Evolutionary conservation across 441 rosid genomes (phyloP), one percentile per base, ranked within the genome.

Genomic region (Croton laevigatus): DNA sequence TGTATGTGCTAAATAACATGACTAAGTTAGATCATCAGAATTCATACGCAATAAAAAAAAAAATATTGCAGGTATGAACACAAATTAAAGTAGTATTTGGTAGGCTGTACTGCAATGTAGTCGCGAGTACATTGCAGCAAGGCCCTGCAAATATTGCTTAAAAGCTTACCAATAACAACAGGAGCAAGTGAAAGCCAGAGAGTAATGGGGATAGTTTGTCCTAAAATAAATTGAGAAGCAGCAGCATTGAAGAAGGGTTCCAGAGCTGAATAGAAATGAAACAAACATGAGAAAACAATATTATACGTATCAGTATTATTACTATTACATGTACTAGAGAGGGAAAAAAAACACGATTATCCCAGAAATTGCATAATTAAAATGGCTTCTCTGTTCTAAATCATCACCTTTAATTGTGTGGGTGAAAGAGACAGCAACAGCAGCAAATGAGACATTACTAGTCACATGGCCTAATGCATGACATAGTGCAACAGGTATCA

Each of bases 231-330:
- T 6, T 94, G 97, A 40, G 98, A 91, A 78, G 98, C 95, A 74
- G 95, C 84, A 54, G 97, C 98, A 57, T 91, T 94, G 86, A 94
- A 94, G 89, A 91, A 94, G n/a, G 98, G 98, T 86, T 94, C 98
- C 6, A 94, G 96, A 4, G 97, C 98, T 94, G 88, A 52, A 83
- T 64, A 37, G 49, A 68, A 72, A 73, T 12, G 16, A 49, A 49
- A 49, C 53, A 46, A 46, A 46, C 11, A 4, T 46, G 10, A 54
- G 42, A 72, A 68, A 61, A 23, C 49, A 58, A 38, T 9, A 42
- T 2, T 6, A 27, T 27, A 2, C 2, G 32, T 1, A 27, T 27
- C 32, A 27, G 32, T 27, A 27, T 27, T 27, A 27, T 27, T 27
- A 27, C 32, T 27, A 6, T 40, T 40, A 40, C 8, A 40, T 40